These are phyloP conservation scores for Beauveria sp. DNA, from an alignment of 2,329 filamentous ascomycete genomes.

Conservation along the genomic window DNA sequence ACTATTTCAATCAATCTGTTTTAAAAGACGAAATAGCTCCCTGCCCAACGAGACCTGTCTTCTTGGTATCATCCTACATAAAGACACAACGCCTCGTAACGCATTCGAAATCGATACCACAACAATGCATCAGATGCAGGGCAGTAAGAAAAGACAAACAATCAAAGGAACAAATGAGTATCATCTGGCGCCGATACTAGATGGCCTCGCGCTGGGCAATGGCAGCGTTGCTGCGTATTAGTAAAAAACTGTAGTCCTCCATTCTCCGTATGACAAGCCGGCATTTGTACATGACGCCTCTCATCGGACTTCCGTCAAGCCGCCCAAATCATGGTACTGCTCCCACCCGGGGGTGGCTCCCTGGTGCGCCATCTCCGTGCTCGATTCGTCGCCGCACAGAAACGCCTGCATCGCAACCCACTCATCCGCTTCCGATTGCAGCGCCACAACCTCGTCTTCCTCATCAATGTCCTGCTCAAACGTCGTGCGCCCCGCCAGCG, in stretches of 20 bases:
- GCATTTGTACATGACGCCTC: no score
- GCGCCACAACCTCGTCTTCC: constrained; percentile 19
- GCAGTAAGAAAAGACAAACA: neutral
- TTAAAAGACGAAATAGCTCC: neutral
- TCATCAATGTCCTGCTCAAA: constrained; percentile 16
- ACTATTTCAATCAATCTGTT: neutral
- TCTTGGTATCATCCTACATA: constrained; percentile 2
- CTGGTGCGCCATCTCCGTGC: constrained; percentile 15
- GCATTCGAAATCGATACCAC: neutral
- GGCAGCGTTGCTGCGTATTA: neutral
- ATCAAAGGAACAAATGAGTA: neutral
- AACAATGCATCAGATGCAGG: neutral
- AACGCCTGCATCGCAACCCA: constrained; percentile 31
- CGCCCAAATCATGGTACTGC: constrained; percentile 39
- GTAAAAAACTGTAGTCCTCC: neutral
- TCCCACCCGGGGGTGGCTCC: constrained; percentile 33
- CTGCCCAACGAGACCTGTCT: neutral
- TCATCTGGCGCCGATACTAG: constrained; percentile 1
- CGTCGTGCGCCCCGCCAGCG: constrained; percentile 8
- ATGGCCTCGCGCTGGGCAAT: constrained; percentile 1
- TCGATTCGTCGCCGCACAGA: constrained; percentile 20
- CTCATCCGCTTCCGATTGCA: constrained; percentile 23
- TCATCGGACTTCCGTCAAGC: constrained; percentile 32
- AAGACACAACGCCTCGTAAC: neutral
- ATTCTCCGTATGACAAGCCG: neutral